Evolutionary conservation across 768 basidiomycete genomes (phyloP).

Genomic region (Tremella yokohamensis): DNA sequence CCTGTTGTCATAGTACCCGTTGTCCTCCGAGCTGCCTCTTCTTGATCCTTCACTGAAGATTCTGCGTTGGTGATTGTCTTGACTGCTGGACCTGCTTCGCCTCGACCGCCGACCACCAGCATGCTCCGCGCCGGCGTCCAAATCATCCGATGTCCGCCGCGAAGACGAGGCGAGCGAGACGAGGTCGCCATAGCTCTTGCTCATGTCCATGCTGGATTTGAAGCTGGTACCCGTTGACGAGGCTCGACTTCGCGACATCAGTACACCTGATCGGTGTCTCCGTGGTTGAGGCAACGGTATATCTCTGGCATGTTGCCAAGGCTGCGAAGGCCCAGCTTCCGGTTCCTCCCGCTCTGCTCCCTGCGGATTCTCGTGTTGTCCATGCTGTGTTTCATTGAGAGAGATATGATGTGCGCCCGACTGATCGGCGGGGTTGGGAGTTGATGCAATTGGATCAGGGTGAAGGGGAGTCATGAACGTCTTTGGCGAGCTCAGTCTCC

Average conservation of each 20-base stretch:
- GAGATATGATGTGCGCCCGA: neutral
- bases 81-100: conserved; percentile 12
- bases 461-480: neutral
- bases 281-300: conserved; percentile 36
- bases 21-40: conserved; percentile 15
- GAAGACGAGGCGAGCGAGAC: conserved; percentile 16
- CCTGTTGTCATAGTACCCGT: conserved; percentile 43
- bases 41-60: conserved; percentile 30
- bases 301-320: conserved; percentile 4
- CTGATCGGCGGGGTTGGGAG: neutral
- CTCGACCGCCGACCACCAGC: conserved; percentile 6
- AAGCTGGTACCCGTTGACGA: conserved; percentile 21
- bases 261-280: conserved; percentile 44
- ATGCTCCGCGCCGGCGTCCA: conserved; percentile 9
- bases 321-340: conserved; percentile 27
- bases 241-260: conserved; percentile 42
- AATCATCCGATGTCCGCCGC: conserved; percentile 4
- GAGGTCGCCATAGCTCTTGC: conserved; percentile 36
- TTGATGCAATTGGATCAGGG: neutral
- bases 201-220: conserved; percentile 16
- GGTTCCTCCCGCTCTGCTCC: neutral
- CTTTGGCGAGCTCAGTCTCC: too few species aligned
- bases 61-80: conserved; percentile 10
- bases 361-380: neutral
- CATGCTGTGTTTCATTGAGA: neutral